Percentiles rank a stretch among this genome's conserved stretches.
These are phyloP conservation scores for Leccinum ochraceum DNA, from an alignment of 768 basidiomycete genomes.

Conservation along the genomic window DNA sequence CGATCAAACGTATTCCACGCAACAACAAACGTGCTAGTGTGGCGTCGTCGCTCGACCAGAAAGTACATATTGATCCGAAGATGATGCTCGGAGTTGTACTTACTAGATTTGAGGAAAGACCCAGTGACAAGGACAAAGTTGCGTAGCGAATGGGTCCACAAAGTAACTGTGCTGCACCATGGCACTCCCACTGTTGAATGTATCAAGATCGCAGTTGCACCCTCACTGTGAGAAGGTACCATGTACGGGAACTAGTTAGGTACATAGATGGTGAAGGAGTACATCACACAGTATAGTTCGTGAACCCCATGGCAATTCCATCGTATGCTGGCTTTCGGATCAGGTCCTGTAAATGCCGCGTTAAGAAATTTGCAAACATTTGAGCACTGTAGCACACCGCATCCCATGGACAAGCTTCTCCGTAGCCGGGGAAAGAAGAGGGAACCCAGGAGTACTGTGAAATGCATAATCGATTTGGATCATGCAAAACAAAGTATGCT, in stretches of 20 bases:
- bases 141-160: no score
- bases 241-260: neutral
- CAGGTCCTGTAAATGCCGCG: constrained; percentile 9
- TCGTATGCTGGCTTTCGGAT: constrained; percentile 18
- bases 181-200: no score
- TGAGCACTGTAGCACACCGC: constrained; percentile 1
- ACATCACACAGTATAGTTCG: neutral
- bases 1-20: neutral
- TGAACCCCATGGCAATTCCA: constrained; percentile 15
- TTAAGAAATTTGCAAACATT: neutral
- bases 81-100: neutral
- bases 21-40: no score
- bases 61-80: neutral
- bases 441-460: constrained; percentile 21
- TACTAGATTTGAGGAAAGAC: no score
- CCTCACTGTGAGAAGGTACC: neutral
- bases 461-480: constrained; percentile 9
- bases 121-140: neutral
- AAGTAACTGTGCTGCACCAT: no score
- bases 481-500: constrained; percentile 6
- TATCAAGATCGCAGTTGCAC: neutral
- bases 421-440: neutral
- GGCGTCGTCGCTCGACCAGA: no score
- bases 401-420: constrained; percentile 18
- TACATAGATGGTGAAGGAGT: no score